Evolutionary conservation across 495 filamentous ascomycete species (phyloP).

Genomic region (Neurospora discreta): DNA sequence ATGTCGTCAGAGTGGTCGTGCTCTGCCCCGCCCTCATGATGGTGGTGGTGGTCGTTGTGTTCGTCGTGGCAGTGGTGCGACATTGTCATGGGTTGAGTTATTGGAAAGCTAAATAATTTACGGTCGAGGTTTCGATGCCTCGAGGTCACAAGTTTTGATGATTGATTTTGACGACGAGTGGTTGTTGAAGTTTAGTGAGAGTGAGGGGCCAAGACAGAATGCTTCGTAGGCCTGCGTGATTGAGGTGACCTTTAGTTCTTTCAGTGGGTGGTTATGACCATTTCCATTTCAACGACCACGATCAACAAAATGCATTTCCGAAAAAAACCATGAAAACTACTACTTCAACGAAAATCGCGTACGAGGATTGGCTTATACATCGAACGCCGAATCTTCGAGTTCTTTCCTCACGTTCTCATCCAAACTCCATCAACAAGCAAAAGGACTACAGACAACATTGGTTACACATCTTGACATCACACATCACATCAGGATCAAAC

Average conservation of each 20-base stretch:
- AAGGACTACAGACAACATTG: not conserved
- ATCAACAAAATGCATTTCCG: not conserved
- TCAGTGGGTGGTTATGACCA: not conserved
- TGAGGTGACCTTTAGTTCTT: not conserved
- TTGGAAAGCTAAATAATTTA: not conserved
- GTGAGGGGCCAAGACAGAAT: not conserved
- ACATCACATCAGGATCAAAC: not conserved
- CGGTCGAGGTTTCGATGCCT: not conserved
- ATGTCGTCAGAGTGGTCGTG: conserved; percentile 88
- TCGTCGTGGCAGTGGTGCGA: conserved; percentile 24
- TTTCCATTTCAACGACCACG: not conserved
- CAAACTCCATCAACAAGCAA: not conserved
- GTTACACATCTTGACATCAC: not conserved
- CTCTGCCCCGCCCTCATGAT: conserved; percentile 17
- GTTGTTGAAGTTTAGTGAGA: not conserved
- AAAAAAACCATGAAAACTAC: no score
- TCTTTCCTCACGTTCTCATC: not conserved
- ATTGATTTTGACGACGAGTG: not conserved
- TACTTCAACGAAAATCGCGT: not conserved
- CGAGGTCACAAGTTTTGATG: not conserved
- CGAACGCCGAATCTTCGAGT: not conserved
- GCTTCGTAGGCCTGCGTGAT: not conserved
- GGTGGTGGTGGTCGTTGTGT: conserved; percentile 21
- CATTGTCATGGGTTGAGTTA: conserved; percentile 19
- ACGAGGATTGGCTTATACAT: not conserved